A percentile compares a stretch with the other conserved stretches of the same genome.
These are phyloP conservation scores for Candida glucosophila DNA, from an alignment of 1,139 yeast species.

Conservation along the genomic window DNA sequence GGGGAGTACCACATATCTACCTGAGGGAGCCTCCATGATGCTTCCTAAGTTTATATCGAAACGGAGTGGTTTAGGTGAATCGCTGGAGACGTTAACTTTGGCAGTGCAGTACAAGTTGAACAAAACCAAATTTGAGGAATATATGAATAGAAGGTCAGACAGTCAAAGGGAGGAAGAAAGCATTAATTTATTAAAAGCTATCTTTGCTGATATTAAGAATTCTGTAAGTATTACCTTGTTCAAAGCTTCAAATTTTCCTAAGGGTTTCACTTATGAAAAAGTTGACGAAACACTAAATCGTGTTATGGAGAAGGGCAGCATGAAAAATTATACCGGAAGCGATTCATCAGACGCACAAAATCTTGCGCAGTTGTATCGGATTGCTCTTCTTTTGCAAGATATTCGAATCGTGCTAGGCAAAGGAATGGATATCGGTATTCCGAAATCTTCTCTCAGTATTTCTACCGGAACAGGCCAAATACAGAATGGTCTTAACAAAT, in stretches of 20 bases:
- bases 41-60: constrained; percentile 53
- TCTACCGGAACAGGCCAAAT: constrained; percentile 1
- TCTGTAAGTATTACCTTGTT: constrained; percentile 14
- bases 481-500: constrained; percentile 2
- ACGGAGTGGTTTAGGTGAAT: constrained; percentile 50
- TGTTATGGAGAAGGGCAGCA: constrained; percentile 4
- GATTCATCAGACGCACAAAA: constrained; percentile 14
- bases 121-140: constrained; percentile 15
- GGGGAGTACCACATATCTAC: constrained; percentile 67
- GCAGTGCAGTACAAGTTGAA: constrained; percentile 23
- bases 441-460: constrained; percentile 10
- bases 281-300: constrained; percentile 23
- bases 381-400: constrained; percentile 20
- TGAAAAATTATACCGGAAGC: too few relatives aligned
- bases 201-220: constrained; percentile 8
- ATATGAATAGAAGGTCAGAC: constrained; percentile 11
- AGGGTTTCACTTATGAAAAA: constrained; percentile 27
- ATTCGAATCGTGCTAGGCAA: constrained; percentile 15
- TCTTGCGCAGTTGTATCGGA: constrained; percentile 19
- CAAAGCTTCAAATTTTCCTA: constrained; percentile 22
- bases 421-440: constrained; percentile 9
- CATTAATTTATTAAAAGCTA: constrained; percentile 9
- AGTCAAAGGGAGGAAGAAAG: constrained; percentile 10
- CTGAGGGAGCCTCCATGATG: constrained; percentile 60
- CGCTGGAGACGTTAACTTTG: constrained; percentile 33